A percentile compares a stretch with the other conserved stretches of the same genome.
phyloP scores from a whole-genome alignment of 805 yeast species.

The Scheffersomyces lignosus region DNA sequence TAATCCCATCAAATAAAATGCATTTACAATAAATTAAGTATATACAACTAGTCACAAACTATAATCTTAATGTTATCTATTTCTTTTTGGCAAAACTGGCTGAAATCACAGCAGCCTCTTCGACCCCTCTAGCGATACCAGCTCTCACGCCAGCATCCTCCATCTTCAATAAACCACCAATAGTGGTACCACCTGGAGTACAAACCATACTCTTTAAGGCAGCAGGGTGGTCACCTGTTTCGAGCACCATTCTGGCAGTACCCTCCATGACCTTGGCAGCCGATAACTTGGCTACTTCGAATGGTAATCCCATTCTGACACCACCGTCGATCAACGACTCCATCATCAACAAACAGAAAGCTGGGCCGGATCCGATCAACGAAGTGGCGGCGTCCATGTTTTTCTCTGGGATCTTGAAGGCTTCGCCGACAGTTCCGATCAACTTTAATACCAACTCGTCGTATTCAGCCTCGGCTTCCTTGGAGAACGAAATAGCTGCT shows the following conservation, averaged over 20 bases:
- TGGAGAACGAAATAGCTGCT: conserved; percentile 83
- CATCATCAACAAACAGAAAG: conserved; percentile 83
- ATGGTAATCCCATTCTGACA: conserved; percentile 89
- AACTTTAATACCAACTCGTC: conserved; percentile 52
- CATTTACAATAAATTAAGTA: too few species aligned
- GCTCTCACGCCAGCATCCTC: conserved; percentile 90
- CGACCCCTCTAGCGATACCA: conserved; percentile 84
- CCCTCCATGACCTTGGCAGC: conserved; percentile 96
- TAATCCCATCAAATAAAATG: too few species aligned
- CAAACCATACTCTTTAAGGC: conserved; percentile 84
- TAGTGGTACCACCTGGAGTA: conserved; percentile 98
- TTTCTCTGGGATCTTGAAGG: conserved; percentile 74
- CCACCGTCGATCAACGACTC: conserved; percentile 95
- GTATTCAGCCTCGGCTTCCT: conserved; percentile 40
- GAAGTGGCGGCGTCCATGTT: conserved; percentile 97
- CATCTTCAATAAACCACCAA: conserved; percentile 89
- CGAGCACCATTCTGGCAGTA: conserved; percentile 84
- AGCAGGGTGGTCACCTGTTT: conserved; percentile 85
- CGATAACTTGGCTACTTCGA: conserved; percentile 74
- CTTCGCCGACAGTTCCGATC: conserved; percentile 65
- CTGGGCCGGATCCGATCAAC: conserved; percentile 95
- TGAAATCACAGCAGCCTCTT: conserved; percentile 88
- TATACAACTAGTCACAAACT: too few species aligned
- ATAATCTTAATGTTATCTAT: too few species aligned
- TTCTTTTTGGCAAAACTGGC: conserved; percentile 44